Evolutionary conservation across 2,329 filamentous ascomycete genomes (phyloP).

Genomic region (Lachnellula subtilissima): DNA sequence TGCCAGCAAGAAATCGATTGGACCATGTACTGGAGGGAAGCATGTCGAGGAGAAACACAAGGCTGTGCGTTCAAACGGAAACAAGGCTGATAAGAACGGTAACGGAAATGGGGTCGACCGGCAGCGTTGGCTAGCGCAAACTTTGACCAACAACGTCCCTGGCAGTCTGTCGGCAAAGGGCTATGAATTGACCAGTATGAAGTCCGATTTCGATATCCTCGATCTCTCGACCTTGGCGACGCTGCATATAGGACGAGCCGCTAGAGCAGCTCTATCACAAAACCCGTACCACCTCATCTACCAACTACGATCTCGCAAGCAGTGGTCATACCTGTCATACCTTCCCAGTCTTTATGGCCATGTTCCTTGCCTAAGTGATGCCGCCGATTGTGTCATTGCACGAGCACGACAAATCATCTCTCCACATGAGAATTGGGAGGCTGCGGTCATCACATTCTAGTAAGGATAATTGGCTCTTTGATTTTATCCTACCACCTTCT

Average conservation of each 20-base stretch:
- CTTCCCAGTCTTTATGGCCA: conserved; percentile 26
- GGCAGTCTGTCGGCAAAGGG: conserved; percentile 17
- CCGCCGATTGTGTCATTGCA: conserved; percentile 26
- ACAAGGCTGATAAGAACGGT: neutral
- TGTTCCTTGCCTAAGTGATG: conserved; percentile 23
- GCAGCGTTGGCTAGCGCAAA: conserved; percentile 3
- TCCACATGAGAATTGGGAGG: conserved; percentile 13
- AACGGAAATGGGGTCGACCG: neutral
- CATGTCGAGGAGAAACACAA: neutral
- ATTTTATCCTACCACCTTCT: too few species aligned
- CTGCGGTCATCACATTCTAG: conserved; percentile 18
- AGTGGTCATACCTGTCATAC: conserved; percentile 28
- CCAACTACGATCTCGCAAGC: conserved; percentile 21
- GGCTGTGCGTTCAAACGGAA: neutral
- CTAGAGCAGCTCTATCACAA: conserved; percentile 18
- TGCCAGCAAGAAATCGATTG: neutral
- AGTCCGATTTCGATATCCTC: conserved; percentile 24
- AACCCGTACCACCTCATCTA: conserved; percentile 21
- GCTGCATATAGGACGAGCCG: conserved; percentile 25
- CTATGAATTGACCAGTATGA: conserved; percentile 25
- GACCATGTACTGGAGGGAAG: neutral
- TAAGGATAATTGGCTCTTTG: too few species aligned
- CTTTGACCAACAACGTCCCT: conserved; percentile 2
- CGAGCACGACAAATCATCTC: conserved; percentile 24
- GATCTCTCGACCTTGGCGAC: conserved; percentile 28